Conservation (phyloP, 225 moss, liverwort and hornwort species). For the Thuidium tamariscinum region DNA sequence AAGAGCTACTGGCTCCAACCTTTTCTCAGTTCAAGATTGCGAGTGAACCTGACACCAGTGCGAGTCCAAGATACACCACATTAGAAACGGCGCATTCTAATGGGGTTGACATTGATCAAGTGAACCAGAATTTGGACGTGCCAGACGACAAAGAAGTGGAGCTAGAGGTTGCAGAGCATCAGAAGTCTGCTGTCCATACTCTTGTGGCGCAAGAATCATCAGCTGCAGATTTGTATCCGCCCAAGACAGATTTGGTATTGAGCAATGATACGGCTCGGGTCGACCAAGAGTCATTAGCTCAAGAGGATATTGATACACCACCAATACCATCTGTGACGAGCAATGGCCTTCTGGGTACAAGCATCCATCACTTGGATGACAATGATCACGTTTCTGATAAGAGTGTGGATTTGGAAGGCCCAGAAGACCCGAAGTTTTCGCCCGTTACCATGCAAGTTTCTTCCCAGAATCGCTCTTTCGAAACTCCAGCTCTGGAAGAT, state of each 20-base stretch:
- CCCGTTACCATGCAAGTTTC: neutral
- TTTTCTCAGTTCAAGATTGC: neutral
- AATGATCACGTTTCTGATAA: neutral
- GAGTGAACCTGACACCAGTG: neutral
- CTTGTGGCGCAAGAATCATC: neutral
- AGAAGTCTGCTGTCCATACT: neutral
- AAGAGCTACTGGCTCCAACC: neutral
- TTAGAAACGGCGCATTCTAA: neutral
- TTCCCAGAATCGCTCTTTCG: neutral
- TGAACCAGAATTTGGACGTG: neutral
- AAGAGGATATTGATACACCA: neutral
- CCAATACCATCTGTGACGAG: neutral
- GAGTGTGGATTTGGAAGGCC: neutral
- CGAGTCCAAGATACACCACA: neutral
- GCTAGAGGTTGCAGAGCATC: neutral
- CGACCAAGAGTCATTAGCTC: neutral
- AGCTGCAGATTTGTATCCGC: neutral
- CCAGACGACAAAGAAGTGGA: neutral
- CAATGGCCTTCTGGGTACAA: neutral
- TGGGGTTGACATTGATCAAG: neutral
- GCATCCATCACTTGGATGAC: neutral
- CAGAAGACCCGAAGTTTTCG: neutral
- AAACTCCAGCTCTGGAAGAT: neutral
- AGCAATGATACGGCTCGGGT: neutral
- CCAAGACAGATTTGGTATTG: neutral